Base-by-base conservation (phyloP, 1,284 basidiomycete genomes). In the Ustilago esculenta region DNA sequence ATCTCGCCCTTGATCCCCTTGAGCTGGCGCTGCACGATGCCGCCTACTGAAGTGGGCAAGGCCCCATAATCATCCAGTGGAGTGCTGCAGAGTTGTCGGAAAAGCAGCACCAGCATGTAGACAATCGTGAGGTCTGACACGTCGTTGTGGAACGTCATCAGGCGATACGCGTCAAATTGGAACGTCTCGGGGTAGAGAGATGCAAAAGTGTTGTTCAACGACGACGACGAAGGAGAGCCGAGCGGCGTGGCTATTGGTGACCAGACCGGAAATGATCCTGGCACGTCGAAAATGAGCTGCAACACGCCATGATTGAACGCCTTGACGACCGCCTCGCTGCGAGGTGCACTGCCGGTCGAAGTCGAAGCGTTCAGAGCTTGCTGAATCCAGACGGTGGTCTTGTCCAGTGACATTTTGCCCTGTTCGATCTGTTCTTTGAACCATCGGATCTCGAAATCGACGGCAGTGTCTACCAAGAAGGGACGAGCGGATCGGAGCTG, bases 401-500 rank as follows among this genome's bases (percentile, higher is more conserved):
- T 77, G 54, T 84, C 84, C 47, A 90, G 84, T 17, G 86, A 85
- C 47, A 85, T 82, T 21, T 82, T 74, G 60, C 85, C 83, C 46
- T 82, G 80, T 66, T 85, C 86, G 75, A 84, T 83, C 76, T 84
- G 84, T 68, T 87, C 86, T 79, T 87, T 87, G 84, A 94, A 92
- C 55, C 88, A 88, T 72, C 88, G 87, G 69, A 89, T 86, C 83
- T 95, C 92, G 76, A 92, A 92, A 41, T 89, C 87, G 34, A 89
- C 88, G 0, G 92, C 90, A 30, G 89, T 89, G 63, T 89, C 88
- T 72, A 92, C 87, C 59, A 96, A 87, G 83, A 89, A 92, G 15
- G 92, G 91, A 52, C 92, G 89, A 15, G 94, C 86, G 25, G 90
- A 89, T 80, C 93, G 90, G 18, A 95, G 87, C 84, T 95, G 93